Evolutionary conservation across 2,329 filamentous ascomycete genomes (phyloP).

Genomic region (Trichoderma harzianum): DNA sequence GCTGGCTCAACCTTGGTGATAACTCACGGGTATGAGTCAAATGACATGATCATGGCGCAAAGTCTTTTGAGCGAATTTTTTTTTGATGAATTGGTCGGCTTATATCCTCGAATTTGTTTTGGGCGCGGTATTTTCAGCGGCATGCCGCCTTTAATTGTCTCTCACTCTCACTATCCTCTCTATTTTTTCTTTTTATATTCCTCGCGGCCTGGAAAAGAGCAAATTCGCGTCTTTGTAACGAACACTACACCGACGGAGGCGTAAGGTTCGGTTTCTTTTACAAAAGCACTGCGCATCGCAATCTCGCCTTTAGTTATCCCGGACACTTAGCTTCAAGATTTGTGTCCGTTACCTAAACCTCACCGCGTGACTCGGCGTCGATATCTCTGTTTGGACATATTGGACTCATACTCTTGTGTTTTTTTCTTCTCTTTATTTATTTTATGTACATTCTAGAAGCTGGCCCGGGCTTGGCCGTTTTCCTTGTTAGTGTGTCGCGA

Average conservation of each 20-base stretch:
- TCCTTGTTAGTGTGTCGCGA: conserved; percentile 20
- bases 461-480: conserved; percentile 31
- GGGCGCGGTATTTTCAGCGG: conserved; percentile 14
- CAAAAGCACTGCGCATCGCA: conserved; percentile 9
- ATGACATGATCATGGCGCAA: conserved; percentile 19
- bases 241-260: background rate
- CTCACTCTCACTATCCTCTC: conserved; percentile 5
- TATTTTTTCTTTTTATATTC: background rate
- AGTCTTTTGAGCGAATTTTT: conserved; percentile 17
- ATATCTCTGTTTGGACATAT: conserved; percentile 32
- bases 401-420: conserved; percentile 30
- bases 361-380: conserved; percentile 29
- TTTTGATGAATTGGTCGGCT: conserved; percentile 21
- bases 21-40: conserved; percentile 28
- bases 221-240: background rate
- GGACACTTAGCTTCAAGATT: background rate
- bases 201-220: background rate
- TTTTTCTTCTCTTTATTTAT: conserved; percentile 25
- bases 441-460: conserved; percentile 36
- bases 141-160: conserved; percentile 17
- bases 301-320: conserved; percentile 1
- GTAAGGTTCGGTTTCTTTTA: conserved; percentile 7
- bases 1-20: conserved; percentile 72
- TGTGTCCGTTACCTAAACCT: conserved; percentile 8
- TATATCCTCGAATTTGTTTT: conserved; percentile 20